These are phyloP conservation scores for Pseudonectria buxi DNA, from an alignment of 2,329 filamentous ascomycete genomes.

Conservation along the genomic window DNA sequence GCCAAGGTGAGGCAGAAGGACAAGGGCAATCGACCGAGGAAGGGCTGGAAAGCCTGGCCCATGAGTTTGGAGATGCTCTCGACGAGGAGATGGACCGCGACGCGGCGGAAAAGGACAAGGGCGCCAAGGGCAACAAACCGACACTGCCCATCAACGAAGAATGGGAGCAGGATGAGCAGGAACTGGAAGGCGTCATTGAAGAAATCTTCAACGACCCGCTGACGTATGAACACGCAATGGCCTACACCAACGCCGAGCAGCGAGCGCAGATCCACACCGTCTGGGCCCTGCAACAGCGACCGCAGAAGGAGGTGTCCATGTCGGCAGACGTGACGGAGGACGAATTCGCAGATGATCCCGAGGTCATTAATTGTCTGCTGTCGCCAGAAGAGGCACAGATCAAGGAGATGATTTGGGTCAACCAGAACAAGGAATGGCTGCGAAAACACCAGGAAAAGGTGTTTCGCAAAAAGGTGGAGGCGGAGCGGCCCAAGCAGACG, in stretches of 20 bases:
- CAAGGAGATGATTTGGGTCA: slow-evolving; percentile 91
- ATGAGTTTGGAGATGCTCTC: slow-evolving; percentile 38
- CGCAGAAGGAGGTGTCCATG: slow-evolving; percentile 46
- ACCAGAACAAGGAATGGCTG: slow-evolving; percentile 90
- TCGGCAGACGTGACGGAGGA: slow-evolving; percentile 63
- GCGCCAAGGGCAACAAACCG: slow-evolving; percentile 26
- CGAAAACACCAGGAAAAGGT: slow-evolving; percentile 79
- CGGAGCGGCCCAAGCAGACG: slow-evolving; percentile 49
- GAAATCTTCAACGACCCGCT: slow-evolving; percentile 60
- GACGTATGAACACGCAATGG: slow-evolving; percentile 48
- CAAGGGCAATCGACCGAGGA: slow-evolving; percentile 16
- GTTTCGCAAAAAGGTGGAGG: slow-evolving; percentile 63
- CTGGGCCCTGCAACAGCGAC: slow-evolving; percentile 43
- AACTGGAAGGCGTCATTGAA: slow-evolving; percentile 63
- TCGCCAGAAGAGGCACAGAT: slow-evolving; percentile 65
- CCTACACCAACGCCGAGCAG: slow-evolving; percentile 52
- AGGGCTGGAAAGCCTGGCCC: slow-evolving; percentile 34
- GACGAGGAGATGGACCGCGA: slow-evolving; percentile 24
- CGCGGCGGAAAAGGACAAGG: slow-evolving; percentile 15
- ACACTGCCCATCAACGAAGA: slow-evolving; percentile 54
- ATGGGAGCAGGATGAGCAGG: slow-evolving; percentile 56
- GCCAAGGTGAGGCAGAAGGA: slow-evolving; percentile 11
- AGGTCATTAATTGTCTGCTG: slow-evolving; percentile 75
- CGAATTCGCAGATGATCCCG: slow-evolving; percentile 84
- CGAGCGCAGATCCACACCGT: slow-evolving; percentile 47